Evolutionary conservation across 306 rosid genomes (phyloP), one percentile per base, ranked within the genome.

Genomic region (Trifolium pratense): DNA sequence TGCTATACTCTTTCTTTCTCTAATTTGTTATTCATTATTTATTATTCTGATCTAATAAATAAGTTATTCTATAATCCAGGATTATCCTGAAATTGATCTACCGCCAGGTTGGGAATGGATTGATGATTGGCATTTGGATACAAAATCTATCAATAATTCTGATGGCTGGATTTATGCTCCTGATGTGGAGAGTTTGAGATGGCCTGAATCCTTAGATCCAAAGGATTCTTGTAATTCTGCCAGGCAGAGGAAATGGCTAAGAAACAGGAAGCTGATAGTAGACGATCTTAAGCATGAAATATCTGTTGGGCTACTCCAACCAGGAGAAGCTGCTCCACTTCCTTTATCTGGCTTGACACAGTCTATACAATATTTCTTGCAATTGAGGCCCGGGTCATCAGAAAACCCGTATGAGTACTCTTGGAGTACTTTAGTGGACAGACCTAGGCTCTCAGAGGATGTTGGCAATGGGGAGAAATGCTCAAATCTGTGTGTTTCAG

Each of bases 41-140:
- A 43, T 60, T 17, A 18, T 45, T 31, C 49, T 60, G 25, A 36
- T 23, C 66, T 45, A 45, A 43, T 45, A 10, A 73, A 45, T 9
- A 29, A 61, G 11, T 73, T 73, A 45, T 60, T 66, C 40, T 42
- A 66, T 71, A 16, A 46, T 85, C 49, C 86, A 92, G 97, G 83
- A 29, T 77, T 75, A 66, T 71, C 53, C 86, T 34, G 81, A 49
- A 46, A 83, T 82, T 76, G 93, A 86, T 71, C 71, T 92, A 61
- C 92, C 88, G 1, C 64, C 81, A 16, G 91, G 93, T 60, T 92
- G 97, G 94, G 91, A 92, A 75, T 92, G 97, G 96, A 65, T 85
- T 81, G 96, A 92, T 80, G 94, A 90, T 84, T 90, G 97, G 94
- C 92, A 92, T 85, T 81, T 92, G 92, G 94, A 90, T 80, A 71